Evolutionary conservation across 495 filamentous ascomycete species (phyloP), one percentile per base, ranked within the genome.

Genomic region (Bryoglossum gracile): DNA sequence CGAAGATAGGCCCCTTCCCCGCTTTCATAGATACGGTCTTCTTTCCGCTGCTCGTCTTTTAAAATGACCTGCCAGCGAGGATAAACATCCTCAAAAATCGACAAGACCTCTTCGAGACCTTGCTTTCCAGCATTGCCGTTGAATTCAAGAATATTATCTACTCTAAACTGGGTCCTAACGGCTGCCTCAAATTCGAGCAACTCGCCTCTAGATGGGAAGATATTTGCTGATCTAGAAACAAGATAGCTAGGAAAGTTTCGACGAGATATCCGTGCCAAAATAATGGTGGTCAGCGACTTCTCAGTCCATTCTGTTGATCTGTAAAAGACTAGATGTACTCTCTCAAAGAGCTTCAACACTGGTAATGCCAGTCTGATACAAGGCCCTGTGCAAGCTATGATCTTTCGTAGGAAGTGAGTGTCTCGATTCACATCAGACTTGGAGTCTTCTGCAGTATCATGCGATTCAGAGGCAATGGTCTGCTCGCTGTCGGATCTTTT

Each of bases 281-380:
- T 95, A 51, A 97, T 91, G 2, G 90, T 91, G 2, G 87, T 95
- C 2, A 98, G 75, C 9, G 91, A 95, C 57, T 95, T 96, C 57
- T 96, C 92, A 0, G 90, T 92, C 90, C 91, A 97, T 62, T 95
- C 89, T 0, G 90, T 94, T 22, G 90, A 96, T 24, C 90, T 76
- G 60, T 96, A 96, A 61, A 95, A 97, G 41, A 98, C 90, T 5
- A 98, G 67, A 65, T 97, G 91, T 1, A 96, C 87, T 24, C 92
- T 78, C 60, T 95, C 89, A 57, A 98, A 98, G 3, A 98, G 75
- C 49, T 80, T 84, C 47, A 87, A 76, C n/a, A 81, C 75, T 6
- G 81, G 69, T 1, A 81, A 63, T 1, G 87, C 82, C 13, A 98
- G 81, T 32, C 91, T 72, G 40, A 96, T 84, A 48, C 89, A 89